Conservation (phyloP, 192 early-diverging fungal species). For the Linnemannia zychae region DNA sequence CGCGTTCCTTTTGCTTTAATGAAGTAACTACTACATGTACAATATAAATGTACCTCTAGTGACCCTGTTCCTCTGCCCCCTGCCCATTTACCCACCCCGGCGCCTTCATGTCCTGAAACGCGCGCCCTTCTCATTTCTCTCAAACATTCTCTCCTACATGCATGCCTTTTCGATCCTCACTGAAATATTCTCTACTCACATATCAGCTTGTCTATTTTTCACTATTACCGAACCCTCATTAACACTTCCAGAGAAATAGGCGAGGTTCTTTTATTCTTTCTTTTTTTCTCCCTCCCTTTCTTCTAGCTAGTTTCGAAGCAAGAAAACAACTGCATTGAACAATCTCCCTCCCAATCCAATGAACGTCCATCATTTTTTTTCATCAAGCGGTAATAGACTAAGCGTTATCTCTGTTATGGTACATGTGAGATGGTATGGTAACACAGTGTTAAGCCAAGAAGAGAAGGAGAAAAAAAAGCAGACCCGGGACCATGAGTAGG, state of each 20-base stretch:
- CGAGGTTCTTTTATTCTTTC: not conserved
- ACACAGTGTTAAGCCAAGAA: not conserved
- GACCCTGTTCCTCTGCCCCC: no score
- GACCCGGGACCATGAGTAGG: not conserved
- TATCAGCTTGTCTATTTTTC: not conserved
- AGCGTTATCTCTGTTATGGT: not conserved
- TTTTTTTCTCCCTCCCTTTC: not conserved
- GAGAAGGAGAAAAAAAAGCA: not conserved
- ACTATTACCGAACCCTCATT: not conserved
- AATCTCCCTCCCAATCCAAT: no score
- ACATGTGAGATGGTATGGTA: not conserved
- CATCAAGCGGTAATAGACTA: not conserved
- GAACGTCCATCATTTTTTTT: not conserved
- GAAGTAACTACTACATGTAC: no score
- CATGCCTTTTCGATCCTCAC: not conserved
- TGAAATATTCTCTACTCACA: not conserved
- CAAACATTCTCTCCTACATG: not conserved
- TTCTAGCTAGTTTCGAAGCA: not conserved
- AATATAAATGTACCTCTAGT: no score
- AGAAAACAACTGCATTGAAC: no score
- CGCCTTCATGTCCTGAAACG: no score
- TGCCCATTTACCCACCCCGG: not conserved
- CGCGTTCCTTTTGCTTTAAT: no score
- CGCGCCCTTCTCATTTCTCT: no score
- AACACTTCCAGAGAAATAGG: not conserved